Evolutionary conservation across 2,329 filamentous ascomycete genomes (phyloP), one percentile per base, ranked within the genome.

Genomic region (Colletotrichum musae): DNA sequence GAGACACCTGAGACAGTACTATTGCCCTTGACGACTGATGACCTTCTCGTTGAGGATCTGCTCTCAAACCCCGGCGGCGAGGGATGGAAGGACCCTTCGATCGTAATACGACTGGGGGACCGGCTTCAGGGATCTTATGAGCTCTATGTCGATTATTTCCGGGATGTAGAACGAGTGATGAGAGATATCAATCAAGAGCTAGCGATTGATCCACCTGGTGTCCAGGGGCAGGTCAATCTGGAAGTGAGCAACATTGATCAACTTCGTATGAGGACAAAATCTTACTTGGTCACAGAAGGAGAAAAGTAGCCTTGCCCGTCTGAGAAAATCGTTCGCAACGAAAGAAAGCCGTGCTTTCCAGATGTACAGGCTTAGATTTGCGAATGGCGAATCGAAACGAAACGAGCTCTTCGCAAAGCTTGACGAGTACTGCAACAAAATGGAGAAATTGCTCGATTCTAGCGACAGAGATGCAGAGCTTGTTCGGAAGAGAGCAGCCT

Each of bases 321-420:
- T 43, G 41, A 43, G 15, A 6, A 6, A 2, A 6, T 43, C 41
- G 2, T 10, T 7, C 6, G 18, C 18, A 16, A 69, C 52, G 9
- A 73, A 64, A 50, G 67, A 72, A 5, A 52, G 64, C 10, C 15
- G 50, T 5, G 50, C 41, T 2, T 75, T 69, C 39, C 70, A 74
- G 54, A 12, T 68, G 1, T 74, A 70, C 58, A 72, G 66, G 15
- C 1, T 76, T 36, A 76, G 73, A 45, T 76, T 77, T 28, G 72
- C 68, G 64, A 74, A 72, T 28, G 68, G 72, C 1, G 70, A 72
- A 18, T n/a, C 28, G 5, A 21, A 52, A 13, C 70, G 75, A 13
- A 74, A 65, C 1, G n/a, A 48, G 5, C 72, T 77, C 1, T 76
- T 78, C 21, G 63, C 13, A 1, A 58, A 74, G 48, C 59, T 78